Evolutionary conservation across 2,329 filamentous ascomycete genomes (phyloP), one percentile per base, ranked within the genome.

Genomic region (Fusarium ramigenum): DNA sequence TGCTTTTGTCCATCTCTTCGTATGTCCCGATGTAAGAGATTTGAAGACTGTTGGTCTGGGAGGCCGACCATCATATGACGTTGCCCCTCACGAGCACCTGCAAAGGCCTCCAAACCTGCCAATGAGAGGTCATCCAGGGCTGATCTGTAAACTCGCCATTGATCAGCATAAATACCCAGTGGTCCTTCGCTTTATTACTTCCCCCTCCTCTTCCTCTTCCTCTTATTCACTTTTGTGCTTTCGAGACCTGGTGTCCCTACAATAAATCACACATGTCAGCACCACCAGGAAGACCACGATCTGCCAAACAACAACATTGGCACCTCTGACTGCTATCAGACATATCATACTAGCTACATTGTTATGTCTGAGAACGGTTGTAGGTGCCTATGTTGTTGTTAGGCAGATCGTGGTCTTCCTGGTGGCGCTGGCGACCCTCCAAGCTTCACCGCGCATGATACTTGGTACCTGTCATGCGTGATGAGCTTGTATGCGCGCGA

Each of bases 101-200:
- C 68, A 37, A 53, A 53, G 66, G 62, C 50, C 52, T 71, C 69
- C 63, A 54, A 58, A 44, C 32, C 56, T 53, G n/a, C 69, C 69
- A 71, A 71, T 71, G 16, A 49, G 40, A 52, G 14, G 25, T 8
- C 36, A 39, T 44, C 18, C 5, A 23, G 9, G 8, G 18, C 19
- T 49, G 14, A n/a, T 21, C 19, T 11, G 21, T 6, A 28, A 57
- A 42, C 23, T 30, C 11, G 23, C 49, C n/a, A 34, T 25, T 10
- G 18, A 58, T 19, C 11, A 28, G 36, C 32, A 69, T 69, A 69
- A 63, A 69, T 63, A 49, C 19, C 23, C 16, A 14, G 19, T 18
- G 14, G 1, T 21, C 30, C 23, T 34, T n/a, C 15, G n/a, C n/a
- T n/a, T n/a, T n/a, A n/a, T n/a, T n/a, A n/a, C n/a, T n/a, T n/a